Base-by-base conservation (phyloP, 2,329 filamentous ascomycete species). In the Colletotrichum lentis region DNA sequence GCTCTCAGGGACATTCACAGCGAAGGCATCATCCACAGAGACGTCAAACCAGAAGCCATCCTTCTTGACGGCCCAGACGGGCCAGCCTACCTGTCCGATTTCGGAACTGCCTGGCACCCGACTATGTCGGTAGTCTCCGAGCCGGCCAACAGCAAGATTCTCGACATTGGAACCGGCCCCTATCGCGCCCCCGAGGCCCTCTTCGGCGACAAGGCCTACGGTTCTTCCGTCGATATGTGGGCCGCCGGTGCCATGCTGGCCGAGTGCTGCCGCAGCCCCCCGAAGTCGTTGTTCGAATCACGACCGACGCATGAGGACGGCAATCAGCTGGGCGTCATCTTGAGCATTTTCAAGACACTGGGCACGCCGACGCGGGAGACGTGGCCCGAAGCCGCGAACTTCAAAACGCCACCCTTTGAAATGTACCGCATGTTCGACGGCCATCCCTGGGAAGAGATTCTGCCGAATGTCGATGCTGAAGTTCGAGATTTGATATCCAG, bases 11-110 rank as follows among this genome's bases (percentile, higher is more conserved):
- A 91, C 73, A 82, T 97, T 2, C 96, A 99, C 76, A 73, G 77
- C 8, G 80, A 88, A 27, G 91, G 88, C 8, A 94, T 99, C 66
- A 91, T 99, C 62, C 96, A 99, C 77, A 90, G 96, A 64, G 96
- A 99, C 75, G 82, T 99, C 76, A 99, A 99, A 75, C 96, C 96
- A 0, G 94, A 93, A 0, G 97, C 97, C 61, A 85, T 99, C 43
- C 83, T 97, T 10, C 84, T 97, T 53, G 81, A 85, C 49, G 88
- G 90, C 0, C 81, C 85, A 0, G 81, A 85, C 6, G 92, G 91
- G 0, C 91, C 93, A 5, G 92, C 92, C 3, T 91, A 90, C 72
- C 84, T 99, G 2, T 89, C 93, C 43, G 96, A 99, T 77, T 98
- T 99, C 80, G 95, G 96, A 58, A 96, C 96, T 46, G 88, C 94